These are phyloP conservation scores for Amanita pallidorosea DNA, from an alignment of 768 basidiomycete genomes.

Conservation along the genomic window DNA sequence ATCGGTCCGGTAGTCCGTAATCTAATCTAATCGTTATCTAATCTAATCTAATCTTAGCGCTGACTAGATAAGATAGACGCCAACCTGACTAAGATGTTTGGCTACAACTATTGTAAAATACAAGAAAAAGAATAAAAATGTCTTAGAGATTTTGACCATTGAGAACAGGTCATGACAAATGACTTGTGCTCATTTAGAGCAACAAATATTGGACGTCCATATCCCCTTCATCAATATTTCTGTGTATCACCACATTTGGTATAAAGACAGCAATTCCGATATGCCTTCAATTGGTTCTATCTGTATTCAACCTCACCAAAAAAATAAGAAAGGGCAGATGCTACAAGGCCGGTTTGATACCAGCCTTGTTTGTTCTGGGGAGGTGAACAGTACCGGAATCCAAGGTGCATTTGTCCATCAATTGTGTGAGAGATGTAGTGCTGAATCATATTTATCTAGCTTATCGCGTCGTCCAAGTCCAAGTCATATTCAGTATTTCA, in stretches of 20 bases:
- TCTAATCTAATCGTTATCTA: no score
- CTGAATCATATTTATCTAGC: neutral
- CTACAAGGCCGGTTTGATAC: neutral
- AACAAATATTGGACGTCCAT: neutral
- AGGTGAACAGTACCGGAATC: constrained; percentile 3
- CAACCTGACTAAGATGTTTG: no score
- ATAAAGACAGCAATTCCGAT: neutral
- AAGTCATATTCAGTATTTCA: neutral
- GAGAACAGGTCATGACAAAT: no score
- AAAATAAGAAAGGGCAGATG: neutral
- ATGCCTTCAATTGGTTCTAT: neutral
- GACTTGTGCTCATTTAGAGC: neutral
- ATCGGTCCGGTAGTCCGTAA: no score
- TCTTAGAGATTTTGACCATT: no score
- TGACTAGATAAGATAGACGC: no score
- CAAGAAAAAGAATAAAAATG: no score
- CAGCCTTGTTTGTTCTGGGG: neutral
- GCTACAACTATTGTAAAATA: no score
- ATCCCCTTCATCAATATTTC: neutral
- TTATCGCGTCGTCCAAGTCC: neutral
- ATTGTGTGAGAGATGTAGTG: neutral
- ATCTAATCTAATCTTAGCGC: no score
- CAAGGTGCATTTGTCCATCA: neutral
- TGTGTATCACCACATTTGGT: neutral
- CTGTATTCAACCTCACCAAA: neutral